Evolutionary conservation across 192 early-diverging fungal species (phyloP).

Genomic region (Umbelopsis isabellina): DNA sequence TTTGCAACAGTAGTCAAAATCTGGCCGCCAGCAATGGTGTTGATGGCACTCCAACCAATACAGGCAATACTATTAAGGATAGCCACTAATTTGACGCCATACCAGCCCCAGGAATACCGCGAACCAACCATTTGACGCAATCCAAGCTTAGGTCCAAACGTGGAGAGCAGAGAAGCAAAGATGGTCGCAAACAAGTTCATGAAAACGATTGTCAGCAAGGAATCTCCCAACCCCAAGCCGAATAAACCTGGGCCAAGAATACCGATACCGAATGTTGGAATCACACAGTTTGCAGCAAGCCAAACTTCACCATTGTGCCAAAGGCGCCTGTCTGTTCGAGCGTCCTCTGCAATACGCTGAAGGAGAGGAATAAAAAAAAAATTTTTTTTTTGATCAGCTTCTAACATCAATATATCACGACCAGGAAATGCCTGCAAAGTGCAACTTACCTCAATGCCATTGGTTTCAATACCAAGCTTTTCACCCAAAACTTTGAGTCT

Average conservation of each 20-base stretch:
- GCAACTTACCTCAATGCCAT: slow-evolving; percentile 15
- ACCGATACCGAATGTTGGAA: slow-evolving; percentile 33
- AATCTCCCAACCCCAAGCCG: slow-evolving; percentile 29
- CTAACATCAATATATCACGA: not conserved
- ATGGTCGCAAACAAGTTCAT: slow-evolving; percentile 38
- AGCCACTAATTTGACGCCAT: slow-evolving; percentile 31
- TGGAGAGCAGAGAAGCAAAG: slow-evolving; percentile 33
- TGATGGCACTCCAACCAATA: slow-evolving; percentile 36
- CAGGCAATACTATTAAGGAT: slow-evolving; percentile 37
- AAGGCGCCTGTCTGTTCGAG: slow-evolving; percentile 11
- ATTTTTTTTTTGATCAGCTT: not conserved
- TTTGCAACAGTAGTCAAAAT: slow-evolving; percentile 26
- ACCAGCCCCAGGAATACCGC: slow-evolving; percentile 41
- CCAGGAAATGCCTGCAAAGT: not conserved
- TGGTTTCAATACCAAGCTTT: slow-evolving; percentile 13
- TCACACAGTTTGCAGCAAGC: slow-evolving; percentile 22
- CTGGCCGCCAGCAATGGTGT: slow-evolving; percentile 40
- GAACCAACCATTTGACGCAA: slow-evolving; percentile 41
- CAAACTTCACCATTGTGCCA: slow-evolving; percentile 22
- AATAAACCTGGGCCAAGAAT: slow-evolving; percentile 32
- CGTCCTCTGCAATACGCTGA: slow-evolving; percentile 17
- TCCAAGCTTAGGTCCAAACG: slow-evolving; percentile 38
- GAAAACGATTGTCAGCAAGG: slow-evolving; percentile 34
- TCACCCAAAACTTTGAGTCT: not conserved
- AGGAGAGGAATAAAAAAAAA: not conserved